Conservation (phyloP, 2,329 filamentous ascomycete genomes). For the Sphaerostilbella broomeana region DNA sequence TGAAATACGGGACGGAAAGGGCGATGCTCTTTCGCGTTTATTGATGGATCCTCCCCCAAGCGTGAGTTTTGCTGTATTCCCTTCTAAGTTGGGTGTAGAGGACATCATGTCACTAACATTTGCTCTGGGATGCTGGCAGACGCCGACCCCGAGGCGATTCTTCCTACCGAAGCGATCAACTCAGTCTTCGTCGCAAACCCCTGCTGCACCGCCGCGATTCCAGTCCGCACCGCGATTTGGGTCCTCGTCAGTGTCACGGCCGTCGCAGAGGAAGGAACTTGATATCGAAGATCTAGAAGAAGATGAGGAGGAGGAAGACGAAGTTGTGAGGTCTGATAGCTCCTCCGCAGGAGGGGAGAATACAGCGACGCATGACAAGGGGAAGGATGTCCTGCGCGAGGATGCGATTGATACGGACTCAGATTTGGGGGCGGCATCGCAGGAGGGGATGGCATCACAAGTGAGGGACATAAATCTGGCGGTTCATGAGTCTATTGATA, state of each 20-base stretch:
- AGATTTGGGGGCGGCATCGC: slow-evolving; percentile 16
- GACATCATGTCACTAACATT: too few species aligned
- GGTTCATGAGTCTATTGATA: not conserved
- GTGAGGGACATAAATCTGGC: not conserved
- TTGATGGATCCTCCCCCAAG: slow-evolving; percentile 13
- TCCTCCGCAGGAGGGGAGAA: slow-evolving; percentile 9
- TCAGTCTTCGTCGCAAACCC: slow-evolving; percentile 28
- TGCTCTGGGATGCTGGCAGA: slow-evolving; percentile 21
- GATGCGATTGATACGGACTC: slow-evolving; percentile 27
- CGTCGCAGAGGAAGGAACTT: slow-evolving; percentile 22
- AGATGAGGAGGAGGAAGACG: slow-evolving; percentile 16
- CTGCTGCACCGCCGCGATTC: slow-evolving; percentile 26
- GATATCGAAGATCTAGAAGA: slow-evolving; percentile 31
- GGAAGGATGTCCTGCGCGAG: slow-evolving; percentile 13
- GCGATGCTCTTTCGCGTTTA: slow-evolving; percentile 3
- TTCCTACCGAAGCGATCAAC: slow-evolving; percentile 29
- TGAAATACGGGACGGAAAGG: not conserved
- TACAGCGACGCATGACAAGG: slow-evolving; percentile 5
- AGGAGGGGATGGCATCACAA: slow-evolving; percentile 5
- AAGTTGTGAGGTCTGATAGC: slow-evolving; percentile 8
- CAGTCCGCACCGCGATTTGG: slow-evolving; percentile 35
- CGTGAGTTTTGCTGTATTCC: slow-evolving; percentile 5
- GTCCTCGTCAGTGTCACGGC: slow-evolving; percentile 25
- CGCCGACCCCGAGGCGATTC: slow-evolving; percentile 34
- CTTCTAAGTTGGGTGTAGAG: not conserved